Base-by-base conservation (phyloP, 2,329 filamentous ascomycete species). In the Aspergillus fructus region DNA sequence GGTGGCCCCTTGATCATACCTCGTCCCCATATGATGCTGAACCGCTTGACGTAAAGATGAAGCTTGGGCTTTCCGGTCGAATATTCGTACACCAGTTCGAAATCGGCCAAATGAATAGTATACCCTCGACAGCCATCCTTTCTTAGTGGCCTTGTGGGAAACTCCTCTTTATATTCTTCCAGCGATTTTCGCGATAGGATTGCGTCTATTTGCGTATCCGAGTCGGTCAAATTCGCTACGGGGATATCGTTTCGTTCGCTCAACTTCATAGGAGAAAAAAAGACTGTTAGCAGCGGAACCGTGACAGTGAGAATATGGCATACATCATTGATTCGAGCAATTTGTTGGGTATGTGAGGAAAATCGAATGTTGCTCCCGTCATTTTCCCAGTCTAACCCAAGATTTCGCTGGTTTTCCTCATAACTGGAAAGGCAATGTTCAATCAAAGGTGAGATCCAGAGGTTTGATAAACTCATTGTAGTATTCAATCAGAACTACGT, bases 291-390 rank as follows among this genome's bases (percentile, higher is more conserved):
- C 24, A 17, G 19, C 11, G 11, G 15, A 27, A 8, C 2, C 13
- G 13, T 19, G 23, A 9, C 12, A 41, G 9, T n/a, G 5, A 30
- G 12, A 27, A 12, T 21, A 15, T 5, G 13, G 40, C 59, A 53
- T 61, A 77, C 75, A 53, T 70, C 60, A 27, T 65, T 60, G 24
- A 77, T 63, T 43, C 72, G 61, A 8, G 70, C 71, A 37, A 43
- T 21, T 8, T 19, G 50, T n/a, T 41, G 52, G 15, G 7, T 54
- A 6, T 33, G 7, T 15, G 59, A 61, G 19, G 43, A 58, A 52
- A 77, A 70, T n/a, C 64, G 69, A 46, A 76, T 59, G 46, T 66
- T 70, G 33, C 66, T 69, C 12, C 69, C 73, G 64, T 76, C 66
- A 55, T 76, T 69, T 46, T 72, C 64, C 48, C 47, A 55, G 9